Conservation (phyloP, 371 early-diverging fungal genomes). For the Mortierella sp. region DNA sequence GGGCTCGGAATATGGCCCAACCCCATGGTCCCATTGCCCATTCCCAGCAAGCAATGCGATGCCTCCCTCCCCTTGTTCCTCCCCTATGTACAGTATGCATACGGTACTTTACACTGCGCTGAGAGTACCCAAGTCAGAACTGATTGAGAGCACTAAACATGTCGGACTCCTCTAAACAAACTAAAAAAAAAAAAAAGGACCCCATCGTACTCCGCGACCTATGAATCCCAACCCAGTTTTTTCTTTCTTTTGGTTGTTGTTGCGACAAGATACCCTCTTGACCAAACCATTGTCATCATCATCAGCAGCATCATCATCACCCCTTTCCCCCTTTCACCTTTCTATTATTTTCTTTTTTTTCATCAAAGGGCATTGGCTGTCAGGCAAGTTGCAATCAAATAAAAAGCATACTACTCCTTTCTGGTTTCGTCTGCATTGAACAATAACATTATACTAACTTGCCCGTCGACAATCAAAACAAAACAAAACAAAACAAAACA, state of each 20-base stretch:
- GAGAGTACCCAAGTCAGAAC: background rate
- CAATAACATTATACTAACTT: background rate
- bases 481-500: background rate
- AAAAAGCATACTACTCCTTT: background rate
- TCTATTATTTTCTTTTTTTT: background rate
- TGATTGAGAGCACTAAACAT: conserved; percentile 19
- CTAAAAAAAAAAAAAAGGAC: background rate
- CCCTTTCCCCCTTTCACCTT: background rate
- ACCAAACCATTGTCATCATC: background rate
- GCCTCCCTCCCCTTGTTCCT: conserved; percentile 6
- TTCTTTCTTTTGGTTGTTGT: no score
- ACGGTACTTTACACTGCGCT: background rate
- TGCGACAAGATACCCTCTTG: background rate
- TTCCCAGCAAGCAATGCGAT: conserved; percentile 50
- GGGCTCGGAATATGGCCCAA: conserved; percentile 26
- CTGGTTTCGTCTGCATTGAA: background rate
- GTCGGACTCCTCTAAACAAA: background rate
- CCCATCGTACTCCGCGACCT: background rate
- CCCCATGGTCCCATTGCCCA: conserved; percentile 26
- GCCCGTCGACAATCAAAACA: background rate
- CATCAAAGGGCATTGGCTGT: background rate
- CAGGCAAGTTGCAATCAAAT: background rate
- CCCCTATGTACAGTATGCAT: background rate
- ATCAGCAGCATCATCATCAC: background rate
- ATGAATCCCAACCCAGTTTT: background rate